phyloP scores from a whole-genome alignment of 2,329 filamentous ascomycete species.

The Monilinia fructicola region DNA sequence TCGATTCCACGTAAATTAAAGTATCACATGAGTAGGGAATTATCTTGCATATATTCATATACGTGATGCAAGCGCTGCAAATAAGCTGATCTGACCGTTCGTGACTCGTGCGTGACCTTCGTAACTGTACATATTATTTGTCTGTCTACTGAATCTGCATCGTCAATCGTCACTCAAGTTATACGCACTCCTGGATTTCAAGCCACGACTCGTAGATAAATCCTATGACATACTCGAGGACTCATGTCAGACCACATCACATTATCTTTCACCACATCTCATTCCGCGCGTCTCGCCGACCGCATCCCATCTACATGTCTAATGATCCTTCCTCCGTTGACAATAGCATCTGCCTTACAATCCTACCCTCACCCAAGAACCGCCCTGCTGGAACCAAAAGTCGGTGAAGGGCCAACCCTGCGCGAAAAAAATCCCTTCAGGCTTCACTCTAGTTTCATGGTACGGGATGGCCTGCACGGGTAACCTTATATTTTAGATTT shows the following conservation, averaged over 20 bases:
- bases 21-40: not conserved
- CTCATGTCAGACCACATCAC: not conserved
- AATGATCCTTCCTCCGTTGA: too few relatives aligned
- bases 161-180: not conserved
- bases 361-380: slow-evolving; percentile 6
- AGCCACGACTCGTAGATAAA: not conserved
- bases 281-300: not conserved
- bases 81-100: slow-evolving; percentile 10
- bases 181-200: not conserved
- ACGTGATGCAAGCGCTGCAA: not conserved
- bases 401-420: slow-evolving; percentile 16
- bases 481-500: too few relatives aligned
- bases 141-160: not conserved
- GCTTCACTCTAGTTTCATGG: too few relatives aligned
- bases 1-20: not conserved
- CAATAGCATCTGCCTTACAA: not conserved
- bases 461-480: not conserved
- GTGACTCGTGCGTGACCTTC: not conserved
- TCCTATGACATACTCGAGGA: too few relatives aligned
- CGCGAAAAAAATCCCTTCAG: not conserved
- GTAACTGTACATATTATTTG: not conserved
- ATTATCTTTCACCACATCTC: not conserved
- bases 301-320: not conserved
- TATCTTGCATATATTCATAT: not conserved
- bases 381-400: slow-evolving; percentile 18